Percentiles rank a stretch among this genome's conserved stretches.
phyloP scores from a whole-genome alignment of 129 eudicot species.

The Ambrosia artemisiifolia region DNA sequence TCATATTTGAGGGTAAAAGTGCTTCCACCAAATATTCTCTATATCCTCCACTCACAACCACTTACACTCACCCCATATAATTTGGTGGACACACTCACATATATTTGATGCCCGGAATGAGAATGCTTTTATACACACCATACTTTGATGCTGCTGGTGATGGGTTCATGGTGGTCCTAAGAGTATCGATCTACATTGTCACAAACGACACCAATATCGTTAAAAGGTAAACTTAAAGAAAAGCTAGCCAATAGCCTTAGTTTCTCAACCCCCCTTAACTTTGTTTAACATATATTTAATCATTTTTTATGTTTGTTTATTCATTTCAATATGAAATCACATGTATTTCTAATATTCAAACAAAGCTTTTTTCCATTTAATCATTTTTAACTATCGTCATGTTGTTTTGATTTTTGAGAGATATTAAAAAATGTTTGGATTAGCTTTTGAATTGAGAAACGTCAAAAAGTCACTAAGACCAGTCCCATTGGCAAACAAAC shows the following conservation, averaged over 20 bases:
- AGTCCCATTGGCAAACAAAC: no score
- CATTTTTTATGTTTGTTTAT: not conserved
- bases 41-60: no score
- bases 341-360: not conserved
- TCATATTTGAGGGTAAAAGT: no score
- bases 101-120: no score
- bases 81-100: no score
- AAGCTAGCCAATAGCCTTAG: conserved; percentile 22
- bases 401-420: not conserved
- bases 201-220: conserved; percentile 19
- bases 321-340: not conserved
- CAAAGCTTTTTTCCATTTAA: conserved; percentile 19
- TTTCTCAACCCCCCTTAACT: conserved; percentile 24
- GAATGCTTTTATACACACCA: not conserved
- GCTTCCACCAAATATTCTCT: no score
- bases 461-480: no score
- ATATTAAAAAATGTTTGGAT: no score
- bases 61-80: no score
- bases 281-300: conserved; percentile 9
- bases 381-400: not conserved
- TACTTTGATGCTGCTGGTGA: conserved; percentile 20
- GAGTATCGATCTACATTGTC: conserved; percentile 30
- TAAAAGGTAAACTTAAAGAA: conserved; percentile 32
- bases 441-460: no score
- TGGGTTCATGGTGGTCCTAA: conserved; percentile 35